Conservation (phyloP, 139 green algal species). For the Chlamydomonas urium region DNA sequence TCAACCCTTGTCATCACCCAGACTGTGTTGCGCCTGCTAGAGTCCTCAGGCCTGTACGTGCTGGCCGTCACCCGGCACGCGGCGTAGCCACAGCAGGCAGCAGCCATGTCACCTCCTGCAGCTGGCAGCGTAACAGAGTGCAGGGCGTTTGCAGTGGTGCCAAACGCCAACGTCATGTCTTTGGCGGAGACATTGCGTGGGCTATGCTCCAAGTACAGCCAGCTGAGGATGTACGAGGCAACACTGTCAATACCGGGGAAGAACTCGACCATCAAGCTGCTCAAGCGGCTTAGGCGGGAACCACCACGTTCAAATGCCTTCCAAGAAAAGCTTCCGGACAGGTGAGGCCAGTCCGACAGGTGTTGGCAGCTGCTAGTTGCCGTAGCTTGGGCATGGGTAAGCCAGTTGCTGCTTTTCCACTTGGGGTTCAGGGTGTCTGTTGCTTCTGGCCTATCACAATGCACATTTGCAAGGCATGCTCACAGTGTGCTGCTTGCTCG, state of each 20-base stretch:
- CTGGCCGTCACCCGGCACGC: background rate
- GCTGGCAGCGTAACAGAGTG: slow-evolving; percentile 3
- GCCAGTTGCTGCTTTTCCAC: no score
- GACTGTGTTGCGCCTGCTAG: background rate
- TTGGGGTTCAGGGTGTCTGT: no score
- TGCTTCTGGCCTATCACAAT: no score
- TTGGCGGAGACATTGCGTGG: slow-evolving; percentile 4
- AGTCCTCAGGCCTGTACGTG: background rate
- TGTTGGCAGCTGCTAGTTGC: background rate
- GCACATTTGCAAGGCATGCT: background rate
- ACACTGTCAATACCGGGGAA: background rate
- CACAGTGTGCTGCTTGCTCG: background rate
- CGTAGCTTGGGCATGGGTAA: background rate
- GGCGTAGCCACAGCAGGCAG: background rate
- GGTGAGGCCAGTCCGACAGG: background rate
- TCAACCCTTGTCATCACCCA: background rate
- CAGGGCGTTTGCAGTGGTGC: background rate
- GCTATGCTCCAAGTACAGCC: background rate
- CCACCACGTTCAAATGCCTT: background rate
- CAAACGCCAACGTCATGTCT: background rate
- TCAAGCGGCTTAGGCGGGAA: background rate
- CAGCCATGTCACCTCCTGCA: background rate
- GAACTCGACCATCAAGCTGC: background rate
- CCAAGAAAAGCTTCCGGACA: slow-evolving; percentile 1
- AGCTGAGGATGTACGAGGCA: background rate